Conservation (phyloP, 495 filamentous ascomycete species). For the Hyaloscypha variabilis region DNA sequence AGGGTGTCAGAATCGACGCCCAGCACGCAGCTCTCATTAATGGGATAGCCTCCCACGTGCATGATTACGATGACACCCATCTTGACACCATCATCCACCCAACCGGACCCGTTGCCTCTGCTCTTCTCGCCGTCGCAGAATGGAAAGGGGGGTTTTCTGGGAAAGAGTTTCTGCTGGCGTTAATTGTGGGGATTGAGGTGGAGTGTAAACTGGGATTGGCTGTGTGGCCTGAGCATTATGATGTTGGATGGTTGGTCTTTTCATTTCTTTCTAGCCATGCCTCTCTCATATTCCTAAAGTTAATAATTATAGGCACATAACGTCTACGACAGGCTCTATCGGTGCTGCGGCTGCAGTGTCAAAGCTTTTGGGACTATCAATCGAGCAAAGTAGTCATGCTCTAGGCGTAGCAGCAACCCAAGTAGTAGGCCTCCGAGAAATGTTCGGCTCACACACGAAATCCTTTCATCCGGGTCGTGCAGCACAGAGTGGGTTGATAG, state of each 20-base stretch:
- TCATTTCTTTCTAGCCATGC: too few species aligned
- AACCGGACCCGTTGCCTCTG: conserved; percentile 51
- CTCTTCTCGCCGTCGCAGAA: conserved; percentile 48
- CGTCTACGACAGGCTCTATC: conserved; percentile 52
- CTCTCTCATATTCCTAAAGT: too few species aligned
- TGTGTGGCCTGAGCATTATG: conserved; percentile 57
- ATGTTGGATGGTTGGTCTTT: conserved; percentile 47
- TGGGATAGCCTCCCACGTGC: conserved; percentile 56
- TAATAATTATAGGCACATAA: conserved; percentile 43
- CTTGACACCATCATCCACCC: conserved; percentile 59
- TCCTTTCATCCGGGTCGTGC: conserved; percentile 56
- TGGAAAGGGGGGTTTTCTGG: conserved; percentile 42
- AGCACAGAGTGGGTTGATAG: conserved; percentile 52
- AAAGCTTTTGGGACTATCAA: conserved; percentile 43
- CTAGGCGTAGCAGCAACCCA: conserved; percentile 56
- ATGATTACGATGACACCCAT: conserved; percentile 62
- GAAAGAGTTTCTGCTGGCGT: conserved; percentile 48
- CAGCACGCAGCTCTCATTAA: conserved; percentile 56
- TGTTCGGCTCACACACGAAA: conserved; percentile 59
- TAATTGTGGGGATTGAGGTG: conserved; percentile 54
- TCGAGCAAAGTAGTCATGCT: conserved; percentile 47
- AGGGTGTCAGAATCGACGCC: conserved; percentile 41
- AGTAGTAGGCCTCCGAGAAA: conserved; percentile 52
- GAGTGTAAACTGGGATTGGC: conserved; percentile 52
- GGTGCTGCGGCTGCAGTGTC: conserved; percentile 53